These are phyloP conservation scores for Capsicum baccatum DNA, from an alignment of 257 asterid genomes.

Conservation along the genomic window DNA sequence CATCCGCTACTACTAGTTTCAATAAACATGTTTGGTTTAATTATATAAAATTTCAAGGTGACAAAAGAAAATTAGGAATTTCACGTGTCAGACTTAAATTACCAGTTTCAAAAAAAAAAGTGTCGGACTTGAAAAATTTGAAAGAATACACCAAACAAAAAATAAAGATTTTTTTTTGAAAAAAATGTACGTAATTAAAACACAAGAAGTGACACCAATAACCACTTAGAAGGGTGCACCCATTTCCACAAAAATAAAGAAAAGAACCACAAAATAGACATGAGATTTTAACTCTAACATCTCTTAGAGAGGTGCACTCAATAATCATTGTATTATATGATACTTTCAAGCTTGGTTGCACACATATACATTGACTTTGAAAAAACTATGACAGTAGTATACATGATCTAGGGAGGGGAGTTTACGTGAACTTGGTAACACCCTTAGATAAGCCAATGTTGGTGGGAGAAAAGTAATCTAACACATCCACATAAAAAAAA, in stretches of 20 bases:
- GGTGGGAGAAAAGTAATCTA: slow-evolving; percentile 14
- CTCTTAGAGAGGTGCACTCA: not conserved
- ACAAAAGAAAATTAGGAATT: not conserved
- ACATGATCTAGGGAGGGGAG: not conserved
- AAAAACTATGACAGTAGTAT: not conserved
- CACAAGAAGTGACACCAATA: not conserved
- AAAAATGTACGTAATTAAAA: not conserved
- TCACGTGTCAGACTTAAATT: not conserved
- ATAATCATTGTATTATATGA: not conserved
- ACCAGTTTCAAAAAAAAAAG: not conserved
- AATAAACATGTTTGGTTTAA: not conserved
- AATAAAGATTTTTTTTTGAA: not conserved
- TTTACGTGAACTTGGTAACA: not conserved
- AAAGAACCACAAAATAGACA: not conserved
- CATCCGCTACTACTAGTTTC: not conserved
- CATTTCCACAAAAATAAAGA: not conserved
- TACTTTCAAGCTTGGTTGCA: not conserved
- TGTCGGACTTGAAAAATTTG: not conserved
- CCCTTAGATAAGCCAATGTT: not conserved
- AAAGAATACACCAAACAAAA: not conserved
- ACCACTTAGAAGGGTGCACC: not conserved
- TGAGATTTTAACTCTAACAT: not conserved
- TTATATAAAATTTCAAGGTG: not conserved
- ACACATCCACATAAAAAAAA: not conserved
- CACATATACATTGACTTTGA: not conserved